Evolutionary conservation across 371 early-diverging fungal species (phyloP), one percentile per base, ranked within the genome.

Genomic region (Mortierella sp.): DNA sequence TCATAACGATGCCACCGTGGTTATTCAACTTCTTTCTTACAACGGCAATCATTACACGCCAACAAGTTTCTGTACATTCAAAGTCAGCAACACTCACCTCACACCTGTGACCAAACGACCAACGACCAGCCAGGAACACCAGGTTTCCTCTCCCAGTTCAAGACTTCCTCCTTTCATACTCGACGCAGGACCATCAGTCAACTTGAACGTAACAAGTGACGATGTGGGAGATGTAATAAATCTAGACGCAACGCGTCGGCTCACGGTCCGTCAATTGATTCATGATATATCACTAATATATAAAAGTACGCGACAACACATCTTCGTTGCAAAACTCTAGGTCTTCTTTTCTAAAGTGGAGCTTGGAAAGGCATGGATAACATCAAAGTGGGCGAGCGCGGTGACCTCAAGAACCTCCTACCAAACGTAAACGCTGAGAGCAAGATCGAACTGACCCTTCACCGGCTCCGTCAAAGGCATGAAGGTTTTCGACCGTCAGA

Each of bases 381-480:
- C 8, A 49, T 85, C 5, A 27, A 48, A 3, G 58, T 51, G 7
- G 80, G 86, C 3, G 56, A 82, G 7, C 38, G 75, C 24, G 35
- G 79, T 6, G 51, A 68, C 38, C 77, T 85, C n/a, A 81, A 82
- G 75, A 85, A 79, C 54, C 49, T 84, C 6, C 10, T 6, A 11
- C 75, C 73, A 24, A 84, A 80, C n/a, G 29, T 63, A 35, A 70
- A 78, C 51, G 41, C 29, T 32, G 58, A 65, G 38, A 46, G 54
- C 18, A 48, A n/a, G 4, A 72, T 81, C 24, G 73, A 84, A 55
- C 68, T 84, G 27, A 51, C 11, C 38, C 78, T 84, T 81, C 63
- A 78, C 21, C 79, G 81, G 29, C 75, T n/a, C 43, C 75, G 75
- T 1, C 75, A 71, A 1, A 32, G 60, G 4, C 1, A 8, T 8